Evolutionary conservation across 176 grass and related monocot species (phyloP), one percentile per base, ranked within the genome.

Genomic region (Oropetium thomaeum): DNA sequence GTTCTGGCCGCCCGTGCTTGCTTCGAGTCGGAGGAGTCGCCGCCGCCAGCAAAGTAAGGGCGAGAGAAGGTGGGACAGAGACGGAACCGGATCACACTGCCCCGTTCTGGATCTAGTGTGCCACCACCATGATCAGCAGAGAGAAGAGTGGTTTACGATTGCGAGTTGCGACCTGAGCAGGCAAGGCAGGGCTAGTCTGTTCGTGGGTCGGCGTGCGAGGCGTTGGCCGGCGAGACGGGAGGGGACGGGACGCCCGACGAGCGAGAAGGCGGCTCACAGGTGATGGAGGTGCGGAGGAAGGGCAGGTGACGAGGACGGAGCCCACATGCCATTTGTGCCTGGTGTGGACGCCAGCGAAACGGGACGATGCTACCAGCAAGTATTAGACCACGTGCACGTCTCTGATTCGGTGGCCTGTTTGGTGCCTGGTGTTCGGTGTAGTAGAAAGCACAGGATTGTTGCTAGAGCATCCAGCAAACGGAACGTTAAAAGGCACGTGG

Each of bases 161-260:
- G n/a, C n/a, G n/a, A n/a, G n/a, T n/a, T n/a, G n/a, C n/a, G n/a
- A n/a, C n/a, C n/a, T n/a, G n/a, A n/a, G n/a, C n/a, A n/a, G n/a
- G n/a, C n/a, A n/a, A n/a, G n/a, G 30, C 12, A 13, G 74, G 58
- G n/a, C 74, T 65, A 61, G 65, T 60, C 74, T 77, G 60, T 22
- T 77, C 59, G 59, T 27, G 74, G 30, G 58, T 1, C 5, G 28
- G 40, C 19, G 13, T 55, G 29, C 30, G 5, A 55, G 31, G 6
- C 42, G n/a, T 12, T 29, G 63, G 30, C 43, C 39, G 43, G 4
- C 8, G 4, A 6, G 48, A 51, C 20, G 8, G 7, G 10, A 8
- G 53, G 4, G 39, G 5, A 12, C 17, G 8, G 3, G 61, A 44
- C 16, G 79, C 5, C 34, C 5, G 23, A 29, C 38, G 47, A 20